Evolutionary conservation across 2,329 filamentous ascomycete species (phyloP).

Genomic region (Epichloe hybrida): DNA sequence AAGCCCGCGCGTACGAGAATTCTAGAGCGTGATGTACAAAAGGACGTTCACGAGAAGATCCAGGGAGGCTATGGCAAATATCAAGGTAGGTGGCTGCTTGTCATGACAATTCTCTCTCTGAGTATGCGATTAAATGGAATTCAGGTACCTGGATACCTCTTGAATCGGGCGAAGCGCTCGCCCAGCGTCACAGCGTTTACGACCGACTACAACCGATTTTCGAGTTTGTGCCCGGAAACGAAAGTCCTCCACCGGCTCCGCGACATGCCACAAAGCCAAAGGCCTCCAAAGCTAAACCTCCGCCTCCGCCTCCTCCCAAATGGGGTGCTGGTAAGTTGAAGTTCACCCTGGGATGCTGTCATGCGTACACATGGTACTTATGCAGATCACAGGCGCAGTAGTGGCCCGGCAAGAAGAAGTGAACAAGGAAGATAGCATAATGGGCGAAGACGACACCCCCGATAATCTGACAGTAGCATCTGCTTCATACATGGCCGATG

Average conservation of each 20-base stretch:
- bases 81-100: conserved; percentile 47
- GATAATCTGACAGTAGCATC: conserved; percentile 75
- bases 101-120: background rate
- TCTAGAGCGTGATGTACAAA: conserved; percentile 90
- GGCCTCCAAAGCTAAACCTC: conserved; percentile 39
- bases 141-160: conserved; percentile 92
- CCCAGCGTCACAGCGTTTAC: conserved; percentile 74
- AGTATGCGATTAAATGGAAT: conserved; percentile 2
- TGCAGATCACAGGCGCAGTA: conserved; percentile 6
- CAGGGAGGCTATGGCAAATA: conserved; percentile 99
- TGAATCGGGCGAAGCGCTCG: conserved; percentile 64
- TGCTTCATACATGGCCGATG: conserved; percentile 73
- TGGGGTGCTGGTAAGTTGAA: conserved; percentile 23
- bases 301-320: conserved; percentile 42
- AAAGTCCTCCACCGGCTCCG: conserved; percentile 84
- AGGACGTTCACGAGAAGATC: conserved; percentile 92
- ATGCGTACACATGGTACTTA: background rate
- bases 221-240: conserved; percentile 71
- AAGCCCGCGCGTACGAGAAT: conserved; percentile 93
- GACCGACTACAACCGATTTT: conserved; percentile 79
- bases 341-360: background rate
- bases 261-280: conserved; percentile 86
- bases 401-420: conserved; percentile 39
- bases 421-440: conserved; percentile 46
- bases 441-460: conserved; percentile 67